A percentile compares a stretch with the other conserved stretches of the same genome.
Conservation (phyloP, 192 early-diverging fungal genomes). For the Endogone sp. region DNA sequence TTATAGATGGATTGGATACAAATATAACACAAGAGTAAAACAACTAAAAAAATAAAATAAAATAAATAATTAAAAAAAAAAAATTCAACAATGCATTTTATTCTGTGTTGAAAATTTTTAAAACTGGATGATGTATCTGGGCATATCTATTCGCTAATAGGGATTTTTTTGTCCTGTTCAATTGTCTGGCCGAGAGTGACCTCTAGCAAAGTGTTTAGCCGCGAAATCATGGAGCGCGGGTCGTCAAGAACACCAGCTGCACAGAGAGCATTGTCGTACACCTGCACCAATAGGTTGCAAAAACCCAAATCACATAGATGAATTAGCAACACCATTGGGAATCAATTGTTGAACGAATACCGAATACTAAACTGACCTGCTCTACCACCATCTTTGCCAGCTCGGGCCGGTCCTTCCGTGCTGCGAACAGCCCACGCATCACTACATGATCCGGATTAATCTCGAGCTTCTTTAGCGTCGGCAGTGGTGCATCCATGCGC, state of each 20-base stretch:
- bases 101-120: no score
- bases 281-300: conserved; percentile 11
- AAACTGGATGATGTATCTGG: no score
- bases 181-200: conserved; percentile 23
- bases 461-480: conserved; percentile 66
- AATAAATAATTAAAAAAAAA: no score
- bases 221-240: conserved; percentile 71
- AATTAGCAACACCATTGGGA: no score
- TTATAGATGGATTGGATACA: no score
- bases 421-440: conserved; percentile 58
- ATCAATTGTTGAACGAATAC: no score
- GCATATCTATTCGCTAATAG: not conserved
- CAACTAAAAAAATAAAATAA: no score
- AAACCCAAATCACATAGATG: no score
- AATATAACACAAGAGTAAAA: no score
- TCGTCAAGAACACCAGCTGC: conserved; percentile 76
- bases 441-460: conserved; percentile 70
- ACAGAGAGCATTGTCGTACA: conserved; percentile 72
- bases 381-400: conserved; percentile 65
- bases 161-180: conserved; percentile 28
- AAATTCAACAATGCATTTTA: no score
- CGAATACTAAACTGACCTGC: no score
- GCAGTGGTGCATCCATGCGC: conserved; percentile 44
- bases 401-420: conserved; percentile 52
- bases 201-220: conserved; percentile 58